phyloP scores from a whole-genome alignment of 2,329 filamentous ascomycete species.

The Kalaharituber pfeilii region DNA sequence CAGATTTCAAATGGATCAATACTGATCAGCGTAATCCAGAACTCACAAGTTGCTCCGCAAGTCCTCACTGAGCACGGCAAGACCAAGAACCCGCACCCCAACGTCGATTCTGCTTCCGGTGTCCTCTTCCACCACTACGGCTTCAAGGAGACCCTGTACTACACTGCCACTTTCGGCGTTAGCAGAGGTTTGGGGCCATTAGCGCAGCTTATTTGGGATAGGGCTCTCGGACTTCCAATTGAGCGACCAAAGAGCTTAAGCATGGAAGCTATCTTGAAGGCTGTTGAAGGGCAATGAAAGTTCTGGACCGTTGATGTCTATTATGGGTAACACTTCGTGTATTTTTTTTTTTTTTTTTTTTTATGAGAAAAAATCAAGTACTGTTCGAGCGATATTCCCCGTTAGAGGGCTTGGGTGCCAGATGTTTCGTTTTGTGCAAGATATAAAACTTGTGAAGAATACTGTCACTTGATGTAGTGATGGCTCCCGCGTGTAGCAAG shows the following conservation, averaged over 20 bases:
- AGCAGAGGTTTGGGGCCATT: conserved; percentile 65
- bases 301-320: too few species aligned
- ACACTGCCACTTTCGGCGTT: conserved; percentile 56
- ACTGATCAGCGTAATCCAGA: too few species aligned
- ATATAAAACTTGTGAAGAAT: too few species aligned
- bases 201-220: conserved; percentile 90
- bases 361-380: too few species aligned
- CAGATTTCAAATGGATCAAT: too few species aligned
- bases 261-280: conserved; percentile 63
- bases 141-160: conserved; percentile 93
- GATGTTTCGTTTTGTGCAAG: too few species aligned
- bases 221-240: conserved; percentile 81
- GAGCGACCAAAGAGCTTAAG: conserved; percentile 94
- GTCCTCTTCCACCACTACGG: conserved; percentile 97
- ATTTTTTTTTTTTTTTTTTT: too few species aligned
- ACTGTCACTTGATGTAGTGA: too few species aligned
- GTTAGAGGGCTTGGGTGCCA: too few species aligned
- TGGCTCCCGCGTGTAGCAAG: too few species aligned
- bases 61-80: conserved; percentile 93
- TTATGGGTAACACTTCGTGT: too few species aligned
- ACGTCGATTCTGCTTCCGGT: conserved; percentile 84
- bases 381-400: too few species aligned
- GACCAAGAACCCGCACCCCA: conserved; percentile 95
- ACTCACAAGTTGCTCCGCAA: conserved; percentile 74
- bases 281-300: conserved; percentile 2